Evolutionary conservation across 1,284 basidiomycete species (phyloP).

Genomic region (Boletus mariae): DNA sequence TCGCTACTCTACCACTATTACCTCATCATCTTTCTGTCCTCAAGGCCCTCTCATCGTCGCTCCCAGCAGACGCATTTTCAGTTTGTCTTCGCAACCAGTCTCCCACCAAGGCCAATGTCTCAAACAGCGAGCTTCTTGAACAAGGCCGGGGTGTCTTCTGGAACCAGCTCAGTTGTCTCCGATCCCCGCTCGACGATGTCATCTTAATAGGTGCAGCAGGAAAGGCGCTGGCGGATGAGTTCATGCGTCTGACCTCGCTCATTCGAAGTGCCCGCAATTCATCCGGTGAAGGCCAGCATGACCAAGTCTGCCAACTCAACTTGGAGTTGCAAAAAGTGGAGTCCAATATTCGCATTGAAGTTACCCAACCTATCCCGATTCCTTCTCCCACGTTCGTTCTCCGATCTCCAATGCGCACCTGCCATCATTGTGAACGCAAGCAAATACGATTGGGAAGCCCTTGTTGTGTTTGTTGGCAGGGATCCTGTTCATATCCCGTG

Average conservation of each 20-base stretch:
- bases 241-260: not conserved
- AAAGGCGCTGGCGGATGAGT: not conserved
- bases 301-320: not conserved
- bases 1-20: not conserved
- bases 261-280: too few relatives aligned
- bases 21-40: not conserved
- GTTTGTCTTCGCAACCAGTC: not conserved
- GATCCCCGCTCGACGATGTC: not conserved
- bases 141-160: not conserved
- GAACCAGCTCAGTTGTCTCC: not conserved
- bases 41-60: not conserved
- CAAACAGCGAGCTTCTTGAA: not conserved
- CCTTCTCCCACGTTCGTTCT: not conserved
- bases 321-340: not conserved
- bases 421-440: not conserved
- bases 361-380: not conserved
- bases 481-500: not conserved
- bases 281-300: not conserved
- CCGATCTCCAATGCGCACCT: not conserved
- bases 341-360: not conserved
- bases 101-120: not conserved
- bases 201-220: not conserved
- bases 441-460: too few relatives aligned
- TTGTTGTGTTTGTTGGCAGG: not conserved
- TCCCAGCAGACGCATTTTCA: not conserved